Evolutionary conservation across 768 basidiomycete genomes (phyloP), one percentile per base, ranked within the genome.

Genomic region (Amanita rubescens): DNA sequence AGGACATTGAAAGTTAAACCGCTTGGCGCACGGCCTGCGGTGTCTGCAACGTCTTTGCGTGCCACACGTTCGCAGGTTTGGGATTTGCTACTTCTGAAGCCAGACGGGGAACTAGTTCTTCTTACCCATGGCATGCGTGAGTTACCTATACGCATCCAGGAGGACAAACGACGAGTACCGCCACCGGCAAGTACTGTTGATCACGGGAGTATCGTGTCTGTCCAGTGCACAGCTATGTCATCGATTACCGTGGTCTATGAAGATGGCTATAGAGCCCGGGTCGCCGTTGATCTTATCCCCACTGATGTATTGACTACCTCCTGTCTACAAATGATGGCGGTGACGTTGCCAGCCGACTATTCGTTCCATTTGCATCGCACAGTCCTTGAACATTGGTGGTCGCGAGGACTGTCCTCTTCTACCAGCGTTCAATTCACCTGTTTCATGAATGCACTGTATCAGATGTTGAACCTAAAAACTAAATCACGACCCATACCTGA

Each of bases 31-130:
- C 49, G 64, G 35, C 68, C 62, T 55, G 86, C 79, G 0, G 60
- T 79, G 1, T 79, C 84, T 2, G 75, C 79, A 0, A 71, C 77
- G 0, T 69, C 88, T 3, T 67, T 93, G 35, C 71, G 77, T 17
- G 78, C 82, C 1, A 87, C 85, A 3, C 80, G 93, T 17, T 68
- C 69, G 6, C 69, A 73, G 12, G 73, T 90, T 12, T 75, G 75
- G 63, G 94, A 96, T 65, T 70, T 93, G 9, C 67, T 95, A 4
- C 67, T 86, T 14, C 66, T 90, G 45, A 80, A 77, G 45, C 75
- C 81, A 2, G 72, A 79, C 44, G 75, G 81, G 27, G 65, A 65
- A 8, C 65, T 91, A 9, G 65, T 70, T 0, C 62, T 93, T 3
- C 66, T 86, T 35, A 88, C 84, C 0, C 85, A 88, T 57, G 87